Percentiles rank a stretch among this genome's conserved stretches.
Conservation (phyloP, 106 monocot species). For the Dendrobium catenatum region DNA sequence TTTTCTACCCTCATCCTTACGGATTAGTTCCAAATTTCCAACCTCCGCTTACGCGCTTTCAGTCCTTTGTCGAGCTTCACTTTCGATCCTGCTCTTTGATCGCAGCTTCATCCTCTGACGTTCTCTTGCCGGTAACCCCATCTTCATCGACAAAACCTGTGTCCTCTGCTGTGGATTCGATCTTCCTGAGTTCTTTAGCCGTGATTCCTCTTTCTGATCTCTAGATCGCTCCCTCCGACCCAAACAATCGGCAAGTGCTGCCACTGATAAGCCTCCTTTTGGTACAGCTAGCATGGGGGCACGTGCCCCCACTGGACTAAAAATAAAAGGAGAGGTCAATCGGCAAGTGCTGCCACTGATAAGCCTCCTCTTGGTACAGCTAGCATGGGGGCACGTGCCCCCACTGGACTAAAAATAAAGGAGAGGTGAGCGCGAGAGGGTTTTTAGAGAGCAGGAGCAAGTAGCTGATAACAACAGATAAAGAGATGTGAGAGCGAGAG, state of each 20-base stretch:
- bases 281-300: too few relatives aligned
- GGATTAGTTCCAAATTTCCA: too few relatives aligned
- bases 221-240: slow-evolving; percentile 8
- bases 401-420: too few relatives aligned
- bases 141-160: slow-evolving; percentile 65
- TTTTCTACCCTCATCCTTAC: too few relatives aligned
- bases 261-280: slow-evolving; percentile 5
- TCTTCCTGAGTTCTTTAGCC: slow-evolving; percentile 66
- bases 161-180: slow-evolving; percentile 60
- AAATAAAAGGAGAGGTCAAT: background rate
- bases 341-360: slow-evolving; percentile 7
- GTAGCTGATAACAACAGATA: too few relatives aligned
- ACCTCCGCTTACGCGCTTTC: slow-evolving; percentile 19
- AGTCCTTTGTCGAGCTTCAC: slow-evolving; percentile 50
- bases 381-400: too few relatives aligned
- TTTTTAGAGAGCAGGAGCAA: too few relatives aligned
- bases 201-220: slow-evolving; percentile 22
- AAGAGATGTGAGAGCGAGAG: too few relatives aligned
- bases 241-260: slow-evolving; percentile 6
- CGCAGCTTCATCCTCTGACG: slow-evolving; percentile 72
- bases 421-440: too few relatives aligned
- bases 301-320: too few relatives aligned
- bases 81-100: slow-evolving; percentile 71
- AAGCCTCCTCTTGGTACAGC: background rate
- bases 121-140: slow-evolving; percentile 78